Conservation (phyloP, 306 rosid genomes). For the Lathyrus aphaca region DNA sequence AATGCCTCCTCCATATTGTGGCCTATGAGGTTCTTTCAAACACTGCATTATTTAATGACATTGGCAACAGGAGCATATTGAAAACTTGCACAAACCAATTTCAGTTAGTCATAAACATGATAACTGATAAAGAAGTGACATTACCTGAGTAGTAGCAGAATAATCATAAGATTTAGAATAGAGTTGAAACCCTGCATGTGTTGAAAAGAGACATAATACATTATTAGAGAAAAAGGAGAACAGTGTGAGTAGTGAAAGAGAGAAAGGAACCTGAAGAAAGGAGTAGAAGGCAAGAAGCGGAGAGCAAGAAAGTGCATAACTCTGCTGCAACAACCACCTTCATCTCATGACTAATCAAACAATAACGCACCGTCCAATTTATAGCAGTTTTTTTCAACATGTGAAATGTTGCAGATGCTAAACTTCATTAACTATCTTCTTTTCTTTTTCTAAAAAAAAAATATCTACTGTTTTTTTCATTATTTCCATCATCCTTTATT, state of each 20-base stretch:
- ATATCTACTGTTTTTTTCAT: too few relatives aligned
- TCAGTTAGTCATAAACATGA: background rate
- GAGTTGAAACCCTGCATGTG: conserved; percentile 53
- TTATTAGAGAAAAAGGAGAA: background rate
- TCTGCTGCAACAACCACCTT: background rate
- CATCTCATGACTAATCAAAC: background rate
- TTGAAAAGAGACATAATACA: background rate
- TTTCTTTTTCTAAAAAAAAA: too few relatives aligned
- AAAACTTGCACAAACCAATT: background rate
- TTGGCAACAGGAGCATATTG: conserved; percentile 3
- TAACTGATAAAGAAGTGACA: background rate
- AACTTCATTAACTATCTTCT: too few relatives aligned
- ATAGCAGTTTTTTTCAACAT: background rate
- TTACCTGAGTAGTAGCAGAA: conserved; percentile 69
- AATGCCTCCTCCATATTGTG: conserved; percentile 77
- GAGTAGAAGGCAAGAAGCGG: background rate
- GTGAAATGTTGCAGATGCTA: background rate
- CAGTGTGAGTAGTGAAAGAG: conserved; percentile 17
- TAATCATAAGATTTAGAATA: conserved; percentile 58
- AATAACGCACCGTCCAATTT: background rate
- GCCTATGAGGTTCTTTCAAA: conserved; percentile 52
- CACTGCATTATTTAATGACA: conserved; percentile 58
- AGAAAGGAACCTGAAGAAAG: background rate
- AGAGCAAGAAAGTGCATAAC: background rate
- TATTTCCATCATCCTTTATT: too few relatives aligned